Evolutionary conservation across 345 rosid species (phyloP).

Genomic region (Melaleuca alternifolia): DNA sequence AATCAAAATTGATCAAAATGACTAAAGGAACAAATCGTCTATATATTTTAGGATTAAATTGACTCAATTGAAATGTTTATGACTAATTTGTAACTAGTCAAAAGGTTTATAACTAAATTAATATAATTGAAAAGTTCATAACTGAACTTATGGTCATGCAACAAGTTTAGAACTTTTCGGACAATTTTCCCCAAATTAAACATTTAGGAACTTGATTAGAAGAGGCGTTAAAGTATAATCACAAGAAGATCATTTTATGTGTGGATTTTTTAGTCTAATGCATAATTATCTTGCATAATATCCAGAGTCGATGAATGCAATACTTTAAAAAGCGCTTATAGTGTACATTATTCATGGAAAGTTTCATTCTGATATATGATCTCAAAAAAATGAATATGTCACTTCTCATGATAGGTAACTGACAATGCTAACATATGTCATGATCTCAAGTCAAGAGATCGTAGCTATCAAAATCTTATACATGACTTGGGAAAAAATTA

Average conservation of each 20-base stretch:
- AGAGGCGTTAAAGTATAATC: background rate
- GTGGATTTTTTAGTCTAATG: background rate
- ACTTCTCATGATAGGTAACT: too few relatives aligned
- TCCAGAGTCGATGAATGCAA: background rate
- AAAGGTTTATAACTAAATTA: too few relatives aligned
- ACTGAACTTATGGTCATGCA: too few relatives aligned
- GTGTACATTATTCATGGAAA: accelerated
- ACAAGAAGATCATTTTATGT: background rate
- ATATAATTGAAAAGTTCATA: too few relatives aligned
- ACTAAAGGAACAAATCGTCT: too few relatives aligned
- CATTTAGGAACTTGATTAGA: background rate
- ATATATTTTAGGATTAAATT: too few relatives aligned
- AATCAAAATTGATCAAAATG: too few relatives aligned
- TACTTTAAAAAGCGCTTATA: background rate
- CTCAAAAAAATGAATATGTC: background rate
- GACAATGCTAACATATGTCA: background rate
- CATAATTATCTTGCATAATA: background rate
- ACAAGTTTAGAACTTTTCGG: too few relatives aligned
- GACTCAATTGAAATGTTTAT: too few relatives aligned
- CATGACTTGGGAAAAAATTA: background rate
- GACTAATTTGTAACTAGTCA: too few relatives aligned
- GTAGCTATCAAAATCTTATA: background rate
- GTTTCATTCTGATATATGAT: background rate
- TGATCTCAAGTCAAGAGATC: background rate
- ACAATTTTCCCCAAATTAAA: background rate